A percentile compares a stretch with the other conserved stretches of the same genome.
Conservation (phyloP, 768 basidiomycete genomes). For the Mycena alexandri region DNA sequence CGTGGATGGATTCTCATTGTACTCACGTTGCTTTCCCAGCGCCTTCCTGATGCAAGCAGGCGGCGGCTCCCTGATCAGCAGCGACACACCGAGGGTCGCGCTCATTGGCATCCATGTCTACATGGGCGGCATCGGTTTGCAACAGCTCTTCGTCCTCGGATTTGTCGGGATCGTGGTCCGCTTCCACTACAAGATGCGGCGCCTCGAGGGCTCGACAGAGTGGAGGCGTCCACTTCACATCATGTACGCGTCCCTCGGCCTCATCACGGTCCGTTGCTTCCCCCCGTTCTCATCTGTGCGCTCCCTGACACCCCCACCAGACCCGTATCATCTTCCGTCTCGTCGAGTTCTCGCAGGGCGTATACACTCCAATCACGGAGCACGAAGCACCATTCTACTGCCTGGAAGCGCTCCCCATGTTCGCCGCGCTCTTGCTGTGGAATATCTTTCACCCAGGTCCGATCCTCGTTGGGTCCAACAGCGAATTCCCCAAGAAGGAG, state of each 20-base stretch:
- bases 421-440: constrained; percentile 15
- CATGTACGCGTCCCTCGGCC: constrained; percentile 37
- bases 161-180: constrained; percentile 35
- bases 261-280: constrained; percentile 37
- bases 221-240: constrained; percentile 38
- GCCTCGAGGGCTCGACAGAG: constrained; percentile 4
- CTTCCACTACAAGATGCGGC: constrained; percentile 33
- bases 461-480: too few relatives aligned
- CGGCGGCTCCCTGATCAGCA: constrained; percentile 34
- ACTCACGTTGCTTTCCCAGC: constrained; percentile 6
- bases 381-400: constrained; percentile 29
- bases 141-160: constrained; percentile 39
- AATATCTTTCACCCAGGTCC: constrained; percentile 4
- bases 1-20: not conserved
- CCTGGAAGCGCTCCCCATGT: constrained; percentile 4
- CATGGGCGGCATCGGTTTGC: constrained; percentile 43
- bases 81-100: constrained; percentile 6
- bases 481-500: too few relatives aligned
- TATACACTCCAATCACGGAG: constrained; percentile 30
- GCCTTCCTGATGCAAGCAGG: constrained; percentile 38
- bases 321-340: constrained; percentile 32
- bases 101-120: constrained; percentile 37
- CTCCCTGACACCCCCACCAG: not conserved
- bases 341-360: constrained; percentile 29
- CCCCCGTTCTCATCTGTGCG: not conserved